phyloP scores from a whole-genome alignment of 176 grass and related monocot genomes.

The Juncus effusus region DNA sequence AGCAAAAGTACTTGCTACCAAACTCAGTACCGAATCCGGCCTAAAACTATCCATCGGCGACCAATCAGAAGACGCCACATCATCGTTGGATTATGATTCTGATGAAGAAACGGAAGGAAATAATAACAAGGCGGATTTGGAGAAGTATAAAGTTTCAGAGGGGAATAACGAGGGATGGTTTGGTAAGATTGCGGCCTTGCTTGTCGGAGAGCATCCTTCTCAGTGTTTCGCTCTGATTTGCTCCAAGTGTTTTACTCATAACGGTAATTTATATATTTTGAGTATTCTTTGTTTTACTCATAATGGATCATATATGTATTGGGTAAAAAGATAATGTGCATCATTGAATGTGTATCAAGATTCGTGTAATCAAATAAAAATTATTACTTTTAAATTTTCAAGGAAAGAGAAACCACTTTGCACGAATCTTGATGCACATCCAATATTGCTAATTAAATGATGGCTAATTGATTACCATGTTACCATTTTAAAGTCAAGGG shows the following conservation, averaged over 20 bases:
- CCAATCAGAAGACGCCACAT: not conserved
- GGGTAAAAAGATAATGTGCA: too few relatives aligned
- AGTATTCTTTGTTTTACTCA: not conserved
- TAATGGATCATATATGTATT: too few relatives aligned
- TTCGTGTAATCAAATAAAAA: too few relatives aligned
- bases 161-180: constrained; percentile 62
- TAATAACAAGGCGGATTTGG: constrained; percentile 39
- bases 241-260: constrained; percentile 85
- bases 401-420: too few relatives aligned
- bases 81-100: constrained; percentile 34
- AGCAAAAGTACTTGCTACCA: constrained; percentile 85
- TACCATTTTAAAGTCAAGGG: too few relatives aligned
- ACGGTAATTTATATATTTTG: constrained; percentile 41
- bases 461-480: too few relatives aligned
- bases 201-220: constrained; percentile 97
- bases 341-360: too few relatives aligned
- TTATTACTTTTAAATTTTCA: too few relatives aligned
- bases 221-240: constrained; percentile 87
- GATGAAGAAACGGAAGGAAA: constrained; percentile 33
- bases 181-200: constrained; percentile 65
- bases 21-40: constrained; percentile 73
- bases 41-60: constrained; percentile 73
- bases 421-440: too few relatives aligned
- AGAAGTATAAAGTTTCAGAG: constrained; percentile 56
- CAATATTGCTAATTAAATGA: too few relatives aligned